These are phyloP conservation scores for Paecilomyces fulvus DNA, from an alignment of 2,329 filamentous ascomycete genomes.

Conservation along the genomic window DNA sequence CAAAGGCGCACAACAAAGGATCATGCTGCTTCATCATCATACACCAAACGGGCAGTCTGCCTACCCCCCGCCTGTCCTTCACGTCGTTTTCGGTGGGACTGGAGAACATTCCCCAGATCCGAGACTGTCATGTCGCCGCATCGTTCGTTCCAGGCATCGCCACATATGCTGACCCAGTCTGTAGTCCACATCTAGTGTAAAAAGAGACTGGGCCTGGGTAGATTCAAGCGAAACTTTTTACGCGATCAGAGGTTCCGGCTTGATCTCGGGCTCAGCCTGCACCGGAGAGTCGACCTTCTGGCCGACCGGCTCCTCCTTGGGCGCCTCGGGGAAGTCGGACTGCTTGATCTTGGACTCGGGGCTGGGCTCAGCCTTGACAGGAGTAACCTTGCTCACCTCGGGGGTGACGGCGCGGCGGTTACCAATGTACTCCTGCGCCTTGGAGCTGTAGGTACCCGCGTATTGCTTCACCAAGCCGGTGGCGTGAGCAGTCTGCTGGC, in stretches of 20 bases:
- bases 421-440: slow-evolving; percentile 50
- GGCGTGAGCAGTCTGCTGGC: slow-evolving; percentile 51
- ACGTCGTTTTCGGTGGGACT: background rate
- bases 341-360: slow-evolving; percentile 32
- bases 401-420: slow-evolving; percentile 25
- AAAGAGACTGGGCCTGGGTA: background rate
- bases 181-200: background rate
- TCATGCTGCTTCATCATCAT: slow-evolving; percentile 16
- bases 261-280: slow-evolving; percentile 21
- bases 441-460: slow-evolving; percentile 51
- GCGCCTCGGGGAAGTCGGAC: slow-evolving; percentile 43
- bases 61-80: background rate
- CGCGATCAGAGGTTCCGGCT: slow-evolving; percentile 28
- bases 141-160: background rate
- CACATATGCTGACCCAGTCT: background rate
- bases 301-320: slow-evolving; percentile 29
- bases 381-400: slow-evolving; percentile 25
- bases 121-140: background rate
- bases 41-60: slow-evolving; percentile 5
- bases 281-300: slow-evolving; percentile 12
- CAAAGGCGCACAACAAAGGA: slow-evolving; percentile 2
- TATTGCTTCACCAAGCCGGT: slow-evolving; percentile 51
- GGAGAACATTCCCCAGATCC: background rate
- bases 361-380: slow-evolving; percentile 30
- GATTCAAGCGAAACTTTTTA: background rate